Percentiles rank a stretch among this genome's conserved stretches.
Conservation (phyloP, 495 filamentous ascomycete species). For the Lophiostoma macrostomum region DNA sequence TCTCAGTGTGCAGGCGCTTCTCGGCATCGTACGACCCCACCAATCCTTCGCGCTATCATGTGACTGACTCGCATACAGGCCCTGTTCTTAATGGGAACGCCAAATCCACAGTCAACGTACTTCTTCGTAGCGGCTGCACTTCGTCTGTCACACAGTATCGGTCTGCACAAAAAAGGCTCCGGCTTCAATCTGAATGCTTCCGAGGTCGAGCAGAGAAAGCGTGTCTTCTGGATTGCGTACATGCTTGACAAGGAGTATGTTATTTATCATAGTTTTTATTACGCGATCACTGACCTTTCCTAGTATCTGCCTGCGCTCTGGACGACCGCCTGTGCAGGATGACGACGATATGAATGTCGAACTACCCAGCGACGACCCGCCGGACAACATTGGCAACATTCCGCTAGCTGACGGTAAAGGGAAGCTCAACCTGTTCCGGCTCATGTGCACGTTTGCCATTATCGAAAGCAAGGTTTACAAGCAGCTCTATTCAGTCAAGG, state of each 20-base stretch:
- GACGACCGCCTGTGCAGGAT: conserved; percentile 89
- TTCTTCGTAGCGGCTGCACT: conserved; percentile 93
- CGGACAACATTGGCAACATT: conserved; percentile 90
- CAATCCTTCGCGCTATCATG: conserved; percentile 1
- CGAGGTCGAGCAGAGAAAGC: conserved; percentile 91
- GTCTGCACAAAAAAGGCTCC: conserved; percentile 87
- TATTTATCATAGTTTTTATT: neutral
- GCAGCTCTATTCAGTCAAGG: conserved; percentile 87
- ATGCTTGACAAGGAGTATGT: conserved; percentile 86
- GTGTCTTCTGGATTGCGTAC: conserved; percentile 98
- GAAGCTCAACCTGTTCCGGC: conserved; percentile 89
- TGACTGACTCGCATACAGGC: conserved; percentile 48
- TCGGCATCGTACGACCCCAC: conserved; percentile 70
- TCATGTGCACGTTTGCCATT: conserved; percentile 84
- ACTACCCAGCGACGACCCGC: conserved; percentile 84
- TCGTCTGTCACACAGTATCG: conserved; percentile 87
- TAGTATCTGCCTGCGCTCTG: conserved; percentile 83
- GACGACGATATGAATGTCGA: conserved; percentile 99
- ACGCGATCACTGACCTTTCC: conserved; percentile 31
- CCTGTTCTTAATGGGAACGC: conserved; percentile 92
- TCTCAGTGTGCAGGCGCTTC: conserved; percentile 89
- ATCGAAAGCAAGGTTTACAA: conserved; percentile 96
- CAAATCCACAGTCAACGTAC: conserved; percentile 93
- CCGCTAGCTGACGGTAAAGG: conserved; percentile 84
- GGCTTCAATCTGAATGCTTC: conserved; percentile 86